These are phyloP conservation scores for Alternaria triticina DNA, from an alignment of 2,329 filamentous ascomycete species.

Conservation along the genomic window DNA sequence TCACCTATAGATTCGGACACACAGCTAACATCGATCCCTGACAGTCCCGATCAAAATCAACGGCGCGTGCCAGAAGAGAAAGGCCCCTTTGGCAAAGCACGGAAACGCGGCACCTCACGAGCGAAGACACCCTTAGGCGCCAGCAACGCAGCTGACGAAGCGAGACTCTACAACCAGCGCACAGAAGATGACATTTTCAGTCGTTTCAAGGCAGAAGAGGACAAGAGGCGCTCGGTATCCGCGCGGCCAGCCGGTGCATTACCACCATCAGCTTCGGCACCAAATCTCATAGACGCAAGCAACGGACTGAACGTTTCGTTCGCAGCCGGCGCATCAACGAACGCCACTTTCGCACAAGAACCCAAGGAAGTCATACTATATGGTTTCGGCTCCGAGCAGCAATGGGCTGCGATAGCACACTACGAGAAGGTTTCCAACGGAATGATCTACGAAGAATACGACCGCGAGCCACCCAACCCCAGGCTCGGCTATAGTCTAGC, in stretches of 20 bases:
- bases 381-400: conserved; percentile 72
- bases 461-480: conserved; percentile 77
- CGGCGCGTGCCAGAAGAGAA: conserved; percentile 64
- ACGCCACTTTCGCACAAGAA: conserved; percentile 54
- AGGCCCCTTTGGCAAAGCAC: conserved; percentile 66
- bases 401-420: conserved; percentile 86
- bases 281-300: conserved; percentile 40
- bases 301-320: conserved; percentile 35
- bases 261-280: conserved; percentile 40
- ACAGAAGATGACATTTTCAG: conserved; percentile 57
- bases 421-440: conserved; percentile 84
- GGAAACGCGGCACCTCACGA: conserved; percentile 55
- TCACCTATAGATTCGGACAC: neutral
- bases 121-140: conserved; percentile 63
- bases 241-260: conserved; percentile 29
- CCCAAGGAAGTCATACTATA: conserved; percentile 84
- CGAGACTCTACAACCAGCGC: conserved; percentile 52
- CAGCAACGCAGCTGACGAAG: conserved; percentile 63
- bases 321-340: conserved; percentile 36
- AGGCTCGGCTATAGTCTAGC: conserved; percentile 77
- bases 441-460: conserved; percentile 90
- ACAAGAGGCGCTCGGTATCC: conserved; percentile 37
- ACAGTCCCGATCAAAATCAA: conserved; percentile 52
- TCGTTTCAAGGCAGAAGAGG: conserved; percentile 38
- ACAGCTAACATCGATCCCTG: conserved; percentile 22